A percentile compares a stretch with the other conserved stretches of the same genome.
These are phyloP conservation scores for Eustoma russellianum DNA, from an alignment of 257 asterid genomes.

Conservation along the genomic window DNA sequence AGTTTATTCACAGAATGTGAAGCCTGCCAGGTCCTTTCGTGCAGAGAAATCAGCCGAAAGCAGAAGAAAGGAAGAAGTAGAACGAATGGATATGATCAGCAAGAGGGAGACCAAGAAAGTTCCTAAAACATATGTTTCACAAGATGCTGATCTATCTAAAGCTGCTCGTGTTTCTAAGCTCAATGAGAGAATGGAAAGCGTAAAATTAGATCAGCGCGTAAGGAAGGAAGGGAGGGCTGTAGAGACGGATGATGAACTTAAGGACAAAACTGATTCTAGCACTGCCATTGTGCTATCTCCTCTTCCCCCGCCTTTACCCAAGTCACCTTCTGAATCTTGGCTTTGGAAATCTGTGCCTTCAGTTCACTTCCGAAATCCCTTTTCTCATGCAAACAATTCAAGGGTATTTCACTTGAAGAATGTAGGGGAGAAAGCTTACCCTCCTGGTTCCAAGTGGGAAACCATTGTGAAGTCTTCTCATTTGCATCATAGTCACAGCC, in stretches of 20 bases:
- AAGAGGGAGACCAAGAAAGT: constrained; percentile 14
- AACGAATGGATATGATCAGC: constrained; percentile 4
- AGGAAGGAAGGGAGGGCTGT: constrained; percentile 17
- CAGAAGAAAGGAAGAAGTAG: constrained; percentile 1
- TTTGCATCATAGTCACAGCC: constrained; percentile 36
- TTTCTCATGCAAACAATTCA: constrained; percentile 32
- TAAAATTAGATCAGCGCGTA: constrained; percentile 10
- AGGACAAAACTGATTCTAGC: not conserved
- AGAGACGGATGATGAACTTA: constrained; percentile 20
- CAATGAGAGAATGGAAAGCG: constrained; percentile 13
- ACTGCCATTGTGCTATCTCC: no score
- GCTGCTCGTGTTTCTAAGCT: constrained; percentile 5
- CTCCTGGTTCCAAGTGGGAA: constrained; percentile 65
- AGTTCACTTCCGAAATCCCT: constrained; percentile 43
- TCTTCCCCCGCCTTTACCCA: constrained; percentile 53
- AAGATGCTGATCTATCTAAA: constrained; percentile 3
- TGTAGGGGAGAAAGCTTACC: constrained; percentile 30
- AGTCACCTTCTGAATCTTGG: constrained; percentile 97
- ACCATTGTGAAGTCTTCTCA: constrained; percentile 68
- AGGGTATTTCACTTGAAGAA: constrained; percentile 40
- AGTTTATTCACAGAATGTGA: constrained; percentile 17
- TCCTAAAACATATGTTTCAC: constrained; percentile 10
- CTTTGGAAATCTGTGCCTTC: constrained; percentile 78
- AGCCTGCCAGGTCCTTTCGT: constrained; percentile 8
- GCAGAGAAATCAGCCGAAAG: constrained; percentile 14